Evolutionary conservation across 1,139 yeast genomes (phyloP).

Genomic region (Pichia sp.): DNA sequence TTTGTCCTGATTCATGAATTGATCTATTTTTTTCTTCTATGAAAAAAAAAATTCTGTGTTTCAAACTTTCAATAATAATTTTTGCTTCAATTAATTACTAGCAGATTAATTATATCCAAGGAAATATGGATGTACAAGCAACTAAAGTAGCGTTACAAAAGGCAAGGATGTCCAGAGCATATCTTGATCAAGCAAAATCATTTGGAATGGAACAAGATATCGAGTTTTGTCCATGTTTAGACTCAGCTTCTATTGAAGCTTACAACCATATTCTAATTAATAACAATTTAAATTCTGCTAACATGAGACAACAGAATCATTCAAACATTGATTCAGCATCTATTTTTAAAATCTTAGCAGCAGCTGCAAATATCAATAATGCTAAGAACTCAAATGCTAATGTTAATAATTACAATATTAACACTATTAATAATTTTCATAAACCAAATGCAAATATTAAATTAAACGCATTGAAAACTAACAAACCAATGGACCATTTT

Average conservation of each 20-base stretch:
- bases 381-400: not conserved
- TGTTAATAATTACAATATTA: constrained; percentile 9
- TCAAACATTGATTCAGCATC: constrained; percentile 20
- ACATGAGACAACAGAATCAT: constrained; percentile 2
- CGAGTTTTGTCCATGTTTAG: constrained; percentile 57
- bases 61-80: not conserved
- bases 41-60: too few relatives aligned
- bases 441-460: not conserved
- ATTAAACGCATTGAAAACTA: not conserved
- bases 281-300: not conserved
- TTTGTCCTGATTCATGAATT: too few relatives aligned
- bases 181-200: constrained; percentile 59
- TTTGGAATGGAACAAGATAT: constrained; percentile 66
- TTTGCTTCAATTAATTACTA: too few relatives aligned
- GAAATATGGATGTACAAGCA: constrained; percentile 1
- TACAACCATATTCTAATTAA: constrained; percentile 1
- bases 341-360: constrained; percentile 22
- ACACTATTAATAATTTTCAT: not conserved
- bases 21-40: too few relatives aligned
- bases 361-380: constrained; percentile 16
- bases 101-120: not conserved
- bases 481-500: not conserved
- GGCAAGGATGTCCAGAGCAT: constrained; percentile 33
- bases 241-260: constrained; percentile 23
- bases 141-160: constrained; percentile 11